Evolutionary conservation across 768 basidiomycete species (phyloP), one percentile per base, ranked within the genome.

Genomic region (Pleurotus cornucopiae): DNA sequence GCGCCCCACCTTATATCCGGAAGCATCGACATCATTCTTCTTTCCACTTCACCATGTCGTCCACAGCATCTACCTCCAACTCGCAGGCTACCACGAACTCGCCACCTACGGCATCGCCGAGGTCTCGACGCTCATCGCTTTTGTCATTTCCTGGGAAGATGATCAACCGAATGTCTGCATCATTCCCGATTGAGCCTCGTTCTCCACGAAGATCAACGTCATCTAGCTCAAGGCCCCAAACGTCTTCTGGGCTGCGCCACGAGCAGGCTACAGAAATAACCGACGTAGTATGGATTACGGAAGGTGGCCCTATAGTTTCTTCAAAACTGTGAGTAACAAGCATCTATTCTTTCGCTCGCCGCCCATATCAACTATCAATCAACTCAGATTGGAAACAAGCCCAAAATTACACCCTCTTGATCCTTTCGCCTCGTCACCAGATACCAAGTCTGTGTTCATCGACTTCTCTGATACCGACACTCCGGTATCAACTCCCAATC

Each of bases 361-460:
- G 11, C 43, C 18, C 26, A 6, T 47, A 23, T 49, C 51, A 49
- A 21, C 5, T 25, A 34, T 21, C 5, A 56, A 41, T 34, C 18
- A 63, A 62, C 26, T 57, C 58, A 43, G 57, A 66, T 47, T 57
- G 46, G 23, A 47, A 53, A 47, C 44, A 59, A 62, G 38, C n/a
- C 51, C 51, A 21, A 53, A 53, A 25, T 41, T 53, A 25, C 38
- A 43, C 12, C 51, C 68, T 14, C 64, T 75, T 3, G 78, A 81
- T 49, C 73, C 74, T 2, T 76, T 76, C 55, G 64, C 68, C 12
- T 67, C 77, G 2, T 72, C 73, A 2, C 72, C 74, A 0, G 64
- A 72, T 54, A 73, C 78, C 18, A 72, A 67, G 49, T 74, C 80
- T 7, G 73, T 76, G 60, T 79, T 78, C 62, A 71, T 76, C 45